phyloP scores from a whole-genome alignment of 768 basidiomycete species.

The Agaricus subrufescens region DNA sequence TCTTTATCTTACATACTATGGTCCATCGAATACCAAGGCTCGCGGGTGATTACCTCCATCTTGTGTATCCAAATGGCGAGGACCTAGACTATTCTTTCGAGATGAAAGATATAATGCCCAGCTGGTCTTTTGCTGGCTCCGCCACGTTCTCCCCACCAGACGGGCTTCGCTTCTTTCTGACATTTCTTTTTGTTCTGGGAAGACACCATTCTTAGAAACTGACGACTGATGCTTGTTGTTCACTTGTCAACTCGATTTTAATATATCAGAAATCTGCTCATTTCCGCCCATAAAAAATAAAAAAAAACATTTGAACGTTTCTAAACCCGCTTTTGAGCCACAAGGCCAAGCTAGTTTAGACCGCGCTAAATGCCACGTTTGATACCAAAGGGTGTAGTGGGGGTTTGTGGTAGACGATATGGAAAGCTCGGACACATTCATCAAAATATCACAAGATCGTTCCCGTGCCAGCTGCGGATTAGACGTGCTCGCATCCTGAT shows the following conservation, averaged over 20 bases:
- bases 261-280: background rate
- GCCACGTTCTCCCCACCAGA: conserved; percentile 14
- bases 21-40: conserved; percentile 67
- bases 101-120: conserved; percentile 72
- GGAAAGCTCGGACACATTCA: too few relatives aligned
- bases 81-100: conserved; percentile 51
- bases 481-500: too few relatives aligned
- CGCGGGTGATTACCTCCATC: conserved; percentile 39
- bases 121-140: conserved; percentile 16
- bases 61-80: conserved; percentile 69
- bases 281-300: background rate
- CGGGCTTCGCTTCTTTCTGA: conserved; percentile 58
- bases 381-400: too few relatives aligned
- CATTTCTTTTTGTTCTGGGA: conserved; percentile 22
- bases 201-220: background rate
- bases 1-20: conserved; percentile 45
- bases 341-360: too few relatives aligned
- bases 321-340: too few relatives aligned
- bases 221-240: too few relatives aligned
- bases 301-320: background rate
- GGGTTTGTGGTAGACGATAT: too few relatives aligned
- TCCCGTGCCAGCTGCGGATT: too few relatives aligned
- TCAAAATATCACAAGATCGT: too few relatives aligned
- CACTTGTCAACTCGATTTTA: background rate
- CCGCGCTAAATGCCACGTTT: too few relatives aligned